Evolutionary conservation across 768 basidiomycete genomes (phyloP).

Genomic region (button mushroom (Agaricus bisporus)): DNA sequence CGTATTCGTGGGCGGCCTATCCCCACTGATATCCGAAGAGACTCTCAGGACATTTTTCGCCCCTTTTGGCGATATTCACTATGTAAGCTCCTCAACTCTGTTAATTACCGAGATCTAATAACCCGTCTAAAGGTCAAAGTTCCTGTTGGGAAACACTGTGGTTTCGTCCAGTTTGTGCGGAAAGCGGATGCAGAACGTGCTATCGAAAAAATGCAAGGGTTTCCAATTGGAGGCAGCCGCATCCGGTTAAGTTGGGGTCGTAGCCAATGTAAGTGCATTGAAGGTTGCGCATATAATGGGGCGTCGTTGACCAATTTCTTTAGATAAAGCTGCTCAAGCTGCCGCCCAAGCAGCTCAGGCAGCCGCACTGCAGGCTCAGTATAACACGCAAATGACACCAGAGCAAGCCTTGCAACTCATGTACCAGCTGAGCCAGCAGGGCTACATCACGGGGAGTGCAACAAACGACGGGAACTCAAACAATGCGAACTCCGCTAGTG

Average conservation of each 20-base stretch:
- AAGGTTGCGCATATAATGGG: not conserved
- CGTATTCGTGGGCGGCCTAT: constrained; percentile 89
- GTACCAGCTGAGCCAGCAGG: constrained; percentile 45
- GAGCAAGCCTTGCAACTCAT: constrained; percentile 61
- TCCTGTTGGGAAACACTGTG: constrained; percentile 93
- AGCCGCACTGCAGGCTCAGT: constrained; percentile 54
- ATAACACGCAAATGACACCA: constrained; percentile 36
- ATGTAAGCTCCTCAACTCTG: constrained; percentile 43
- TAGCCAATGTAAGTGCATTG: constrained; percentile 67
- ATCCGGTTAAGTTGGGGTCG: constrained; percentile 92
- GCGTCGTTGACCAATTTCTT: constrained; percentile 3
- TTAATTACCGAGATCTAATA: not conserved
- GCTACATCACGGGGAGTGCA: constrained; percentile 19
- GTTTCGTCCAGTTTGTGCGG: constrained; percentile 91
- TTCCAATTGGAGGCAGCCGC: constrained; percentile 87
- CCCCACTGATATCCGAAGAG: constrained; percentile 85
- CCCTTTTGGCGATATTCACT: constrained; percentile 92
- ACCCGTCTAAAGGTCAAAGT: constrained; percentile 70
- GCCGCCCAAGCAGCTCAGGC: constrained; percentile 81
- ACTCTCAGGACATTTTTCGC: constrained; percentile 86
- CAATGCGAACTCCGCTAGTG: constrained; percentile 11
- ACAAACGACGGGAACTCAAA: not conserved
- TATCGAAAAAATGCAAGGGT: constrained; percentile 96
- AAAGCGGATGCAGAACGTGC: constrained; percentile 89
- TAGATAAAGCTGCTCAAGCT: constrained; percentile 88